These are phyloP conservation scores for Ascochyta clinopodiicola DNA, from an alignment of 2,329 filamentous ascomycete genomes.

Conservation along the genomic window DNA sequence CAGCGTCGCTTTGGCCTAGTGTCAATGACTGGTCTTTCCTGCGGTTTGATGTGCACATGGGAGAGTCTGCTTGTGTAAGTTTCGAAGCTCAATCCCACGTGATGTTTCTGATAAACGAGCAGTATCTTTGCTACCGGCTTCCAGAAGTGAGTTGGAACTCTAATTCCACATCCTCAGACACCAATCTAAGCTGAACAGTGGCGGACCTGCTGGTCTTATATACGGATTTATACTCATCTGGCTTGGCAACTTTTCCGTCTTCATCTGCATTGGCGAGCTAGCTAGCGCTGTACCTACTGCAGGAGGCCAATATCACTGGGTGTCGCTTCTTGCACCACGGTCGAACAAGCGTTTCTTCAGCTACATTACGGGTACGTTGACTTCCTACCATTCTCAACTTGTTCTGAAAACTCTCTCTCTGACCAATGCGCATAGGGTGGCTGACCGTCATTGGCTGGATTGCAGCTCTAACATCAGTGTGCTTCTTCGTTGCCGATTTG, in stretches of 20 bases:
- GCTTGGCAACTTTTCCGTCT: slow-evolving; percentile 48
- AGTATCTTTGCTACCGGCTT: slow-evolving; percentile 47
- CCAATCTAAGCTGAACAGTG: slow-evolving; percentile 27
- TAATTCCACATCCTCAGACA: not conserved
- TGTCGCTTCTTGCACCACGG: slow-evolving; percentile 52
- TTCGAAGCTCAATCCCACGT: not conserved
- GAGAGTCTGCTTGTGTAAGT: slow-evolving; percentile 47
- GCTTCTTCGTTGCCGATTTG: slow-evolving; percentile 45
- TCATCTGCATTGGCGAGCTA: slow-evolving; percentile 46
- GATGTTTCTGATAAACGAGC: slow-evolving; percentile 2
- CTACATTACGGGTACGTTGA: slow-evolving; percentile 49
- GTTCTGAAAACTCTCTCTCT: not conserved
- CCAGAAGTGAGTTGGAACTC: slow-evolving; percentile 35
- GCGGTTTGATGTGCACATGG: slow-evolving; percentile 49
- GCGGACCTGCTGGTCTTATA: slow-evolving; percentile 46
- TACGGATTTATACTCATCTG: slow-evolving; percentile 48
- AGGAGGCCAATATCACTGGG: slow-evolving; percentile 52
- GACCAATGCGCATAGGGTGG: slow-evolving; percentile 48
- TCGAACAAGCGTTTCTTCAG: slow-evolving; percentile 53
- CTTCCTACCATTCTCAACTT: not conserved
- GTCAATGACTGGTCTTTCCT: slow-evolving; percentile 47
- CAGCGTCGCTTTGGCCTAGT: slow-evolving; percentile 48
- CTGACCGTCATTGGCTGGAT: slow-evolving; percentile 55
- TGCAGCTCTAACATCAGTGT: slow-evolving; percentile 46
- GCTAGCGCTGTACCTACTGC: slow-evolving; percentile 48